phyloP scores from a whole-genome alignment of 768 basidiomycete species.

The Mycena floridula region DNA sequence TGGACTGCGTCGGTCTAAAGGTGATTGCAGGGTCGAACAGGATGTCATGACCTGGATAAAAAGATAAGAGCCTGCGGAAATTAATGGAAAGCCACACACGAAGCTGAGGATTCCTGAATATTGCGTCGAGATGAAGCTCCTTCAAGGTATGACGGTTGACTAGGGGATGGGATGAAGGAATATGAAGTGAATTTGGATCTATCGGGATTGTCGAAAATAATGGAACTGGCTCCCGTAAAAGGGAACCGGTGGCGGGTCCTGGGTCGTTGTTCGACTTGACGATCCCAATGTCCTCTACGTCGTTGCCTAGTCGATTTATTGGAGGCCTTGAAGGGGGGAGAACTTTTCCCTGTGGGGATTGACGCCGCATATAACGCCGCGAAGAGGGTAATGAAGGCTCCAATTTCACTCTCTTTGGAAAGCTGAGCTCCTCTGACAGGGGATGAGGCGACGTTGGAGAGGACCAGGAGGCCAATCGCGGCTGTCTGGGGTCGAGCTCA shows the following conservation, averaged over 20 bases:
- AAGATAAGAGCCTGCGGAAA: conserved; percentile 48
- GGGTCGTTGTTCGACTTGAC: conserved; percentile 32
- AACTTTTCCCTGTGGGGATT: too few relatives aligned
- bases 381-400: too few relatives aligned
- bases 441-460: conserved; percentile 4
- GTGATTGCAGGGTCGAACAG: conserved; percentile 83
- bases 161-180: conserved; percentile 66
- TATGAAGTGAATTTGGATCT: conserved; percentile 43
- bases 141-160: conserved; percentile 81
- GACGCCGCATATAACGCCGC: conserved; percentile 2
- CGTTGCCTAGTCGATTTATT: conserved; percentile 28
- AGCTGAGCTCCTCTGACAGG: conserved; percentile 2
- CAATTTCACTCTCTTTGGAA: conserved; percentile 3
- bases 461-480: too few relatives aligned
- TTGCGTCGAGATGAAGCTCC: conserved; percentile 80
- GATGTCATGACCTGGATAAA: too few relatives aligned
- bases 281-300: conserved; percentile 41
- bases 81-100: conserved; percentile 54
- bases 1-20: conserved; percentile 71
- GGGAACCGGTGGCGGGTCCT: conserved; percentile 39
- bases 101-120: conserved; percentile 85
- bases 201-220: conserved; percentile 28
- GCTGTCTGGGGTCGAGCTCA: too few relatives aligned
- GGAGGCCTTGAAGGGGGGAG: conserved; percentile 22
- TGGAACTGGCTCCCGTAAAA: conserved; percentile 22